phyloP scores from a whole-genome alignment of 495 filamentous ascomycete species.

The Penicillium manginii region DNA sequence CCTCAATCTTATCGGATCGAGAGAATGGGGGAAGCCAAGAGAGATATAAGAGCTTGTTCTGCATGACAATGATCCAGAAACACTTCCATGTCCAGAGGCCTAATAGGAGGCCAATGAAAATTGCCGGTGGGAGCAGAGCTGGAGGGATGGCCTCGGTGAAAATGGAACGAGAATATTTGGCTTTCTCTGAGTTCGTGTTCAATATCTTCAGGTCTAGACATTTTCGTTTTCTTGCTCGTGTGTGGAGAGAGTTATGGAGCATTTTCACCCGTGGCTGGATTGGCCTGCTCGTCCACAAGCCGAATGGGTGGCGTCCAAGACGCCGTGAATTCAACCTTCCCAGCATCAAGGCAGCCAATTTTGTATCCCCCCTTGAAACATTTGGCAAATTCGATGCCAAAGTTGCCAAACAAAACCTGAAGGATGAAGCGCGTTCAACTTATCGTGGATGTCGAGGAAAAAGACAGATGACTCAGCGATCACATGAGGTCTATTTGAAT shows the following conservation, averaged over 20 bases:
- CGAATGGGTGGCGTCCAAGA: not conserved
- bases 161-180: constrained; percentile 13
- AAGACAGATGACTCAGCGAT: constrained; percentile 4
- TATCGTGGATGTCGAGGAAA: not conserved
- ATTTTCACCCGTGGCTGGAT: not conserved
- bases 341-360: not conserved
- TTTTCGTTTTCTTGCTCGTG: not conserved
- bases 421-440: not conserved
- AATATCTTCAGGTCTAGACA: not conserved
- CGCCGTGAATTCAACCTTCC: not conserved
- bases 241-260: not conserved
- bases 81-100: constrained; percentile 80
- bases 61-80: constrained; percentile 76
- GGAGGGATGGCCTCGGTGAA: constrained; percentile 47
- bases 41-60: constrained; percentile 86
- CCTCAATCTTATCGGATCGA: constrained; percentile 55
- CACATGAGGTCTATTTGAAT: constrained; percentile 5
- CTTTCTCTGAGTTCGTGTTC: not conserved
- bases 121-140: constrained; percentile 62
- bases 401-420: too few relatives aligned
- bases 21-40: constrained; percentile 68
- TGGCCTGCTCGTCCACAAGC: not conserved
- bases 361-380: not conserved
- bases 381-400: not conserved
- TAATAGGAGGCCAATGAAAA: constrained; percentile 69